Evolutionary conservation across 305 asterid species (phyloP), one percentile per base, ranked within the genome.

Genomic region (Ilex paraguariensis): DNA sequence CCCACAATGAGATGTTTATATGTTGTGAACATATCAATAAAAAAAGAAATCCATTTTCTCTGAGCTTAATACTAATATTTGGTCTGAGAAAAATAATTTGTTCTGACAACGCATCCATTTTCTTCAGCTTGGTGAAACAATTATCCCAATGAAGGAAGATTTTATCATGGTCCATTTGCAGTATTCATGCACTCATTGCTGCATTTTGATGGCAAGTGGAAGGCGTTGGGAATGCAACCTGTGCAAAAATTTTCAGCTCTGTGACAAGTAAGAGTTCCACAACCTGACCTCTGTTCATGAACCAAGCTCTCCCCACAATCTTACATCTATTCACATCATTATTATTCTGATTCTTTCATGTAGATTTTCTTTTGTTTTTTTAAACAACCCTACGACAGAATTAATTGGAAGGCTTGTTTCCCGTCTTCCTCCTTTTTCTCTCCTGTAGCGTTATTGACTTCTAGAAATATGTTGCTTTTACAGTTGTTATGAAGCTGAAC

Each of bases 121-220:
- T 65, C 57, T 71, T 69, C 79, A 93, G 99, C 99, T 93, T 73
- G 97, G 99, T 33, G 99, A 93, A 78, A 87, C 99, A 63, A 93
- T 93, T 68, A 77, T 81, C 59, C 91, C 96, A 1, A 90, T 93
- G 99, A 93, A 90, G 84, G 99, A 93, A 81, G 99, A 93, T 71
- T 93, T 93, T 66, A 93, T 93, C 82, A 93, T 93, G 99, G 99
- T 93, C 71, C 97, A 93, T 86, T 79, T 93, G 69, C 99, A 93
- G 75, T 80, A 82, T 67, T 74, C 97, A n/a, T 93, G 99, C 74
- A 73, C 83, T 31, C 97, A 93, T 73, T 93, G 99, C 82, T 90
- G 99, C 81, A 68, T 81, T 66, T 77, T 93, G 36, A 90, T 93
- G 95, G 90, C 84, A 57, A 83, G 88, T 73, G 99, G 96, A 66